Percentiles rank a stretch among this genome's conserved stretches.
phyloP scores from a whole-genome alignment of 768 basidiomycete genomes.

The Boletus rubropictus region DNA sequence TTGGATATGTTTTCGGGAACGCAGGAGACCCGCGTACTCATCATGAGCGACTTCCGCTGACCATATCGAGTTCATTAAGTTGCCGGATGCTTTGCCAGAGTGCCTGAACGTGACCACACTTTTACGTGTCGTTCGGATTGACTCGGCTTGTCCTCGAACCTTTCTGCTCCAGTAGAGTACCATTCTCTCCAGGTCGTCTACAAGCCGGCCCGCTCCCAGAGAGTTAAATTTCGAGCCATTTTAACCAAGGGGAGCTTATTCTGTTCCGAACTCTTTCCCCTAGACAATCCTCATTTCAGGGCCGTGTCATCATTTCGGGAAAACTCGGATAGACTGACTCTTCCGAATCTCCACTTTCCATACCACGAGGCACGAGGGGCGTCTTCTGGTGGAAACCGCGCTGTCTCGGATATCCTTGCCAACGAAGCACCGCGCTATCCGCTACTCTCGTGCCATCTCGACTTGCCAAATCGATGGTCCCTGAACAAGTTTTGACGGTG shows the following conservation, averaged over 20 bases:
- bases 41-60: conserved; percentile 1
- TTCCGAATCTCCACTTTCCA: conserved; percentile 12
- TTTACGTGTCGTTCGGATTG: conserved; percentile 12
- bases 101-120: conserved; percentile 7
- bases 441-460: conserved; percentile 1
- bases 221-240: no score
- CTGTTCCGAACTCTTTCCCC: no score
- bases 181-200: not conserved
- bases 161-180: not conserved
- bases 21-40: conserved; percentile 2
- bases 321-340: conserved; percentile 6
- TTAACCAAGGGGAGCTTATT: no score
- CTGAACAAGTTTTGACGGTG: conserved; percentile 1
- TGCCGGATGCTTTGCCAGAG: not conserved
- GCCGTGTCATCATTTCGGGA: conserved; percentile 7
- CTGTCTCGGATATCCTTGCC: conserved; percentile 14
- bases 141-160: conserved; percentile 3
- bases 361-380: conserved; percentile 15
- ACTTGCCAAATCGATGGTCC: conserved; percentile 11
- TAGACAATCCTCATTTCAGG: conserved; percentile 1
- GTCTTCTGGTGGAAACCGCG: conserved; percentile 13
- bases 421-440: conserved; percentile 8
- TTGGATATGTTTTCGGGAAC: not conserved
- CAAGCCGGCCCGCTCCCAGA: not conserved
- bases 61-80: conserved; percentile 11